Evolutionary conservation across 352 stramenopile species (phyloP), one percentile per base, ranked within the genome.

Genomic region (Nothophytophthora sp.): DNA sequence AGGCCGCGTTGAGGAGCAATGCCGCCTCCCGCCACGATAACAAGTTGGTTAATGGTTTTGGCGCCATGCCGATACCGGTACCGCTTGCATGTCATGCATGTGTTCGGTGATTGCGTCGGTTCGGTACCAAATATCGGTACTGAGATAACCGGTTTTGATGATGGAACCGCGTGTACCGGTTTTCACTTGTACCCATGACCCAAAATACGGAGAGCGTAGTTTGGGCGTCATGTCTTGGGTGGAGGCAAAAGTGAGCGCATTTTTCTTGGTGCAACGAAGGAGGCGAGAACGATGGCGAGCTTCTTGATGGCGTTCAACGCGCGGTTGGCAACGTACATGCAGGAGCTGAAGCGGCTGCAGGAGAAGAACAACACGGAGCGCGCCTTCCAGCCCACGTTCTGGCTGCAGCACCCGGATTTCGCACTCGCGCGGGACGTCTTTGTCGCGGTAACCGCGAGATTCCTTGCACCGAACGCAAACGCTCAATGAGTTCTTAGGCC

Each of bases 341-440:
- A 57, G 20, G 76, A 92, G 49, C 52, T 94, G 39, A 69, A 90
- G 51, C 45, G 76, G 37, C 63, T 92, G 27, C 76, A 90, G 55
- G 37, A 59, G 22, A 66, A 67, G 29, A 86, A 81, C 55, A 76
- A 72, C 19, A 47, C 69, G 40, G 63, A 86, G 40, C 67, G 71
- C 28, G 52, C 55, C 27, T 94, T 94, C 56, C 71, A 81, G 55
- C 75, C 84, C 16, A 74, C 67, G 3, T 95, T 95, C 58, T 95
- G 84, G 84, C 58, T 90, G 50, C 66, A 88, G 48, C 66, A 90
- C 33, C 55, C 66, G 15, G 84, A 95, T 25, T 95, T 92, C 51
- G 75, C 73, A 59, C 70, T 92, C 42, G 84, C 81, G 32, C 70
- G 81, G 30, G 82, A 92, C 48, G 84, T 95, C 34, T 88, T 92